phyloP scores from a whole-genome alignment of 768 basidiomycete genomes.

The Clavulina sp. region DNA sequence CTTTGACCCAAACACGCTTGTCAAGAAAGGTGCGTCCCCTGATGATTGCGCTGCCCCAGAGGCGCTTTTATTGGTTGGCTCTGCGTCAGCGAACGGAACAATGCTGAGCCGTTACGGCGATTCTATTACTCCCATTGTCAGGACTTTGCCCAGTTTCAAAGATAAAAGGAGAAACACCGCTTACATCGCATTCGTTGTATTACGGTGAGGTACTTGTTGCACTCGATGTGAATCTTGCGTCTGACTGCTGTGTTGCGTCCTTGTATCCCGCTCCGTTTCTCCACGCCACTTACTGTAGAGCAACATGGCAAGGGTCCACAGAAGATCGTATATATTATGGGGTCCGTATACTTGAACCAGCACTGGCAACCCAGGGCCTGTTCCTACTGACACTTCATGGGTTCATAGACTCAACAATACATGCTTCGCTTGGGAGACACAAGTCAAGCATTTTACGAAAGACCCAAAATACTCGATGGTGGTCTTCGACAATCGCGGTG shows the following conservation, averaged over 20 bases:
- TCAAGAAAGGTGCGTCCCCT: constrained; percentile 1
- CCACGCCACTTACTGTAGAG: constrained; percentile 20
- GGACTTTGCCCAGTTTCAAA: not conserved
- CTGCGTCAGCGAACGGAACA: not conserved
- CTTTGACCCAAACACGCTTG: not conserved
- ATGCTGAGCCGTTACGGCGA: not conserved
- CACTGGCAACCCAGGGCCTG: not conserved
- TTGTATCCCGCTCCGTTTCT: not conserved
- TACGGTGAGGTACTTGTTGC: constrained; percentile 19
- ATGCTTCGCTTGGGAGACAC: constrained; percentile 43
- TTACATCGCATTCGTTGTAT: constrained; percentile 60
- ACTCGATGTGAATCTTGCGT: not conserved
- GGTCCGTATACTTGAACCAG: constrained; percentile 19
- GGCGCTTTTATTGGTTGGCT: not conserved
- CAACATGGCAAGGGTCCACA: constrained; percentile 49
- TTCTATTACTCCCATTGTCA: too few species aligned
- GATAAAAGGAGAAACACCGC: not conserved
- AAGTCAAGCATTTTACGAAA: constrained; percentile 47
- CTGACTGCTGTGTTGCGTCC: not conserved
- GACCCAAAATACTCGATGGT: constrained; percentile 38
- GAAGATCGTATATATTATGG: constrained; percentile 67
- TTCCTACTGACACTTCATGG: constrained; percentile 8
- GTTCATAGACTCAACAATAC: constrained; percentile 31
- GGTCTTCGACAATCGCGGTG: constrained; percentile 75
- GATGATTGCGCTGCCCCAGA: not conserved